Base-by-base conservation (phyloP, 495 filamentous ascomycete species). In the Astrocystis sublimbata region DNA sequence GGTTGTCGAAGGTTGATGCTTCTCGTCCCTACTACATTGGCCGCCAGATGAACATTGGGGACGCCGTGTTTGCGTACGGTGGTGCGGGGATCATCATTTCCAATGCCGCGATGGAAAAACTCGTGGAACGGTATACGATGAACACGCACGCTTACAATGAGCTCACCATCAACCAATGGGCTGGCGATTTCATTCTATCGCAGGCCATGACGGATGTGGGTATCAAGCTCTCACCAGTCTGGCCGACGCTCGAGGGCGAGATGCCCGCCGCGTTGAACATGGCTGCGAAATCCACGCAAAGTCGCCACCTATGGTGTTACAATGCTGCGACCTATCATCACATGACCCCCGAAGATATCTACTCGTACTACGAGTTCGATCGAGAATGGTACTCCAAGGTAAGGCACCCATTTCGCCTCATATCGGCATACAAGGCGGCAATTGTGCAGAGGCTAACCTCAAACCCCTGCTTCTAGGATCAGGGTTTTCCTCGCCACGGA, bases 61-160 rank as follows among this genome's bases (percentile, higher is more conserved):
- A 58, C 1, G 35, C 42, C 13, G 28, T 41, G 19, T 84, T 84
- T 53, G 81, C 78, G 4, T 80, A 82, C 62, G 82, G 81, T 0
- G 82, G 82, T 1, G 64, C 75, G 3, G 82, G 82, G 0, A 79
- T 82, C 46, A 71, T 83, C 12, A 68, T 86, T 2, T 83, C 79
- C 1, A 63, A 71, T 1, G 73, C 71, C 2, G 77, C 80, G 10
- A 74, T 84, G 56, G 66, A 78, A 45, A 63, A 47, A 46, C 53
- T 74, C 19, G 30, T 71, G 6, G 62, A 60, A 19, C 62, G 58
- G 17, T 62, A 61, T 10, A 17, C 41, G 12, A 31, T 40, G 21
- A 26, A 50, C 12, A 15, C 58, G 54, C n/a, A 47, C 7, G 31
- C 13, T 13, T 59, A 59, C 30, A 63, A 69, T n/a, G 63, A 73